These are phyloP conservation scores for Plantago lanceolata DNA, from an alignment of 305 asterid species.

Conservation along the genomic window DNA sequence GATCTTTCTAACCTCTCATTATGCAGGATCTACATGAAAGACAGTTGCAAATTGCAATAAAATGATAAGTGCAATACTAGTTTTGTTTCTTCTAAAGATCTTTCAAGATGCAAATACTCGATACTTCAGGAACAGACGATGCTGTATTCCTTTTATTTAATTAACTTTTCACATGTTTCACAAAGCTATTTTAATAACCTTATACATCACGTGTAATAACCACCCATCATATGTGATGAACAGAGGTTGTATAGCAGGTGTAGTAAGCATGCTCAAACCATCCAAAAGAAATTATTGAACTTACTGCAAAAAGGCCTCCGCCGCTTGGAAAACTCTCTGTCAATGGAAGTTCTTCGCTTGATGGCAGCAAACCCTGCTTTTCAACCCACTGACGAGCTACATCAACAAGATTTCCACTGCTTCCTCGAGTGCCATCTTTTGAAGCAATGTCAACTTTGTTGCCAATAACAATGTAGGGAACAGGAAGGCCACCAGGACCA, in stretches of 20 bases:
- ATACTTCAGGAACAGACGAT: too few relatives aligned
- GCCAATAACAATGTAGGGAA: constrained; percentile 83
- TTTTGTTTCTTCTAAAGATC: too few relatives aligned
- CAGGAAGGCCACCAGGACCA: constrained; percentile 96
- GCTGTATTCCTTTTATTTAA: too few relatives aligned
- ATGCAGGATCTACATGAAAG: too few relatives aligned
- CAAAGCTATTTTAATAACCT: background rate
- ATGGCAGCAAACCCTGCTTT: constrained; percentile 89
- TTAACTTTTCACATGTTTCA: too few relatives aligned
- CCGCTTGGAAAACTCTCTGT: constrained; percentile 81
- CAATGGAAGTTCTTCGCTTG: constrained; percentile 83
- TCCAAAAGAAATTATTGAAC: constrained; percentile 15
- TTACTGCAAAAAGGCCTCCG: constrained; percentile 69
- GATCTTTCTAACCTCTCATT: too few relatives aligned
- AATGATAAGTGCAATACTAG: too few relatives aligned
- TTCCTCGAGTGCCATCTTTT: constrained; percentile 66
- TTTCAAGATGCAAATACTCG: too few relatives aligned
- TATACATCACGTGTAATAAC: background rate
- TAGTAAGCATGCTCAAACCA: background rate
- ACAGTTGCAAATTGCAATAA: too few relatives aligned
- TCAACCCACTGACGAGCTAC: constrained; percentile 98
- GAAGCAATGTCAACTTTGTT: constrained; percentile 83
- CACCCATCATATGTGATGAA: background rate
- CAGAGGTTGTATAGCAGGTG: background rate
- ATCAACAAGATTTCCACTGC: constrained; percentile 99